These are phyloP conservation scores for Cystobasidium slooffiae DNA, from an alignment of 1,284 basidiomycete genomes.

Conservation along the genomic window DNA sequence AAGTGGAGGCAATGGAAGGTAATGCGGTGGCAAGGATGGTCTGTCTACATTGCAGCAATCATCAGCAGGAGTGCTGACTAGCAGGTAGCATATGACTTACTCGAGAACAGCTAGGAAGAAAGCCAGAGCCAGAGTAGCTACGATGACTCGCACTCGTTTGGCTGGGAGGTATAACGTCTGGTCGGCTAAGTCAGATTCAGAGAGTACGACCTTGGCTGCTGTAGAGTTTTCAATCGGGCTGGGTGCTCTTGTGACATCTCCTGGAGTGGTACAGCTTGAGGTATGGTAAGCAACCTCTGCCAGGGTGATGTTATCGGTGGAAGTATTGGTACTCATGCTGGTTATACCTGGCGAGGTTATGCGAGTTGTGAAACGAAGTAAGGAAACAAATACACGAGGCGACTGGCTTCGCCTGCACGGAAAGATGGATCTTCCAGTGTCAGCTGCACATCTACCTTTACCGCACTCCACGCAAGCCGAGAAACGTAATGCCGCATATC, in stretches of 20 bases:
- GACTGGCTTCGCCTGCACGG: too few species aligned
- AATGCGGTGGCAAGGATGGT: constrained; percentile 36
- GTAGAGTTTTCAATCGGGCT: neutral
- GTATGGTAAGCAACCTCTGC: constrained; percentile 7
- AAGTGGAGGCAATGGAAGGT: constrained; percentile 31
- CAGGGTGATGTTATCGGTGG: constrained; percentile 25
- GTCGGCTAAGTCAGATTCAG: constrained; percentile 17
- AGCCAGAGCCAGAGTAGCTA: neutral
- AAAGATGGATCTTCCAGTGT: too few species aligned
- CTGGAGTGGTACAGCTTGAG: neutral
- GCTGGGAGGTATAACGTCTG: constrained; percentile 32
- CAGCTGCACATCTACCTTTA: too few species aligned
- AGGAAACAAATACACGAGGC: too few species aligned
- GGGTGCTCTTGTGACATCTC: neutral
- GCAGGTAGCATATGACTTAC: constrained; percentile 5
- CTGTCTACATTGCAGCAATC: neutral
- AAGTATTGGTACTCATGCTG: constrained; percentile 1
- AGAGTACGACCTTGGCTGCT: neutral
- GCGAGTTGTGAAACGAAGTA: neutral
- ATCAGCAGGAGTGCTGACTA: neutral
- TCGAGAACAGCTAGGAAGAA: constrained; percentile 28
- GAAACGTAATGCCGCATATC: too few species aligned
- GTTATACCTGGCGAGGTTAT: neutral
- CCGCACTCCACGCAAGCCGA: too few species aligned
- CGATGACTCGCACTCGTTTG: constrained; percentile 7